Percentiles rank a stretch among this genome's conserved stretches.
phyloP scores from a whole-genome alignment of 2,329 filamentous ascomycete species.

The Sclerotinia glacialis region DNA sequence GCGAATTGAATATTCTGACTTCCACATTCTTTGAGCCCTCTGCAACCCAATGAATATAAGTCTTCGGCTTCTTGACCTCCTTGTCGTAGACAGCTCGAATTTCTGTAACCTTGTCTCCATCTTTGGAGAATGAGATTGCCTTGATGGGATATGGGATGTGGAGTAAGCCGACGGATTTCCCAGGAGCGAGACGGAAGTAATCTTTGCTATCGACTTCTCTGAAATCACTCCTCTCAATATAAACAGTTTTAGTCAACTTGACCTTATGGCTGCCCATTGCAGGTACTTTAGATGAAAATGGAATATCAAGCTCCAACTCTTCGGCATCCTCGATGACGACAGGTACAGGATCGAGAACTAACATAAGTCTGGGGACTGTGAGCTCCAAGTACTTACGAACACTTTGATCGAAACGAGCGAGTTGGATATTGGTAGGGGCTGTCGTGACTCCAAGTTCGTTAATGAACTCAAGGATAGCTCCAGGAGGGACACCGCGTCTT shows the following conservation, averaged over 20 bases:
- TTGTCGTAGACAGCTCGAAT: slow-evolving; percentile 68
- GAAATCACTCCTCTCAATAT: slow-evolving; percentile 81
- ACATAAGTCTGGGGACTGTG: slow-evolving; percentile 83
- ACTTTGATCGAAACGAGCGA: slow-evolving; percentile 77
- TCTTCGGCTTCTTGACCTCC: slow-evolving; percentile 70
- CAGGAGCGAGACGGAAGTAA: slow-evolving; percentile 75
- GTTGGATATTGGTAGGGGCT: slow-evolving; percentile 73
- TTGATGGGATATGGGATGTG: slow-evolving; percentile 68
- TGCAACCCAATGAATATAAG: slow-evolving; percentile 88
- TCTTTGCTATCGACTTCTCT: slow-evolving; percentile 68
- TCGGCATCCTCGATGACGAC: slow-evolving; percentile 78
- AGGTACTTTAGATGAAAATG: slow-evolving; percentile 80
- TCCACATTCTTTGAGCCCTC: slow-evolving; percentile 67
- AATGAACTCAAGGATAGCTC: slow-evolving; percentile 84
- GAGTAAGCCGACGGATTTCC: slow-evolving; percentile 70
- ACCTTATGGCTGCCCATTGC: slow-evolving; percentile 60
- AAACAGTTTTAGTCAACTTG: slow-evolving; percentile 72
- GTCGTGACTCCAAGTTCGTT: slow-evolving; percentile 91
- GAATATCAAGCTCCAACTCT: slow-evolving; percentile 66
- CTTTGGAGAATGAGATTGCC: slow-evolving; percentile 67
- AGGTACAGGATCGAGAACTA: slow-evolving; percentile 81
- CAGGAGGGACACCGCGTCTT: slow-evolving; percentile 81
- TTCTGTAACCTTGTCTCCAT: slow-evolving; percentile 58
- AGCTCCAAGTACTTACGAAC: slow-evolving; percentile 84
- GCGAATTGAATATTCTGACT: slow-evolving; percentile 72